phyloP scores from a whole-genome alignment of 371 early-diverging fungal genomes.

The Mucor piriformis region DNA sequence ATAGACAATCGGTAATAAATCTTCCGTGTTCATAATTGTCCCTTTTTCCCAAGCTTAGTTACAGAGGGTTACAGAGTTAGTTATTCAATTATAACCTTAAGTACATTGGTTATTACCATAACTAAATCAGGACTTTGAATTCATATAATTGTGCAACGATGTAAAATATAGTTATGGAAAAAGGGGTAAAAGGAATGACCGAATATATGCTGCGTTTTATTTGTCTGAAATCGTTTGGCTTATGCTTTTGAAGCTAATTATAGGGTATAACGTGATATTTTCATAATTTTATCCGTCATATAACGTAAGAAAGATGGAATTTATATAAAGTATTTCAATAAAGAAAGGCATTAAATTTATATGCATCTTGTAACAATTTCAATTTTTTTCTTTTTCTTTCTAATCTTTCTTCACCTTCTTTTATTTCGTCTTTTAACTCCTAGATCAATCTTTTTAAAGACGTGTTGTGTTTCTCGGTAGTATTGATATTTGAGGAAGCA shows the following conservation, averaged over 20 bases:
- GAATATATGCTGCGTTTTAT: conserved; percentile 3
- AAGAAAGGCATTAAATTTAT: conserved; percentile 1
- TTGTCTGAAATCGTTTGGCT: conserved; percentile 3
- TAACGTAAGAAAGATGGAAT: conserved; percentile 8
- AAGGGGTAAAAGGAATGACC: conserved; percentile 2
- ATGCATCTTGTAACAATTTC: conserved; percentile 16
- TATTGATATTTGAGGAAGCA: conserved; percentile 6
- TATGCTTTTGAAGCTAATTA: background rate
- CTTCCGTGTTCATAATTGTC: no score
- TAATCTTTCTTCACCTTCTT: background rate
- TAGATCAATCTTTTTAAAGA: conserved; percentile 12
- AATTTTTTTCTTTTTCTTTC: conserved; percentile 1
- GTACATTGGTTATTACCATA: no score
- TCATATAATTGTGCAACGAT: no score
- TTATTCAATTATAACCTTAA: no score
- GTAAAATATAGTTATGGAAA: background rate
- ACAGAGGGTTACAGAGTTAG: no score
- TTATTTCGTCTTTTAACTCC: background rate
- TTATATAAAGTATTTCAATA: conserved; percentile 11
- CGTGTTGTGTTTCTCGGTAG: conserved; percentile 10
- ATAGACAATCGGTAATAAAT: no score
- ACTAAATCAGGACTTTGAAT: no score
- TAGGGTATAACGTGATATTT: conserved; percentile 1
- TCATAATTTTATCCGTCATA: conserved; percentile 8
- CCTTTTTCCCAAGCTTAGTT: no score